A percentile compares a stretch with the other conserved stretches of the same genome.
phyloP scores from a whole-genome alignment of 139 green algal genomes.

The Picochlorum sp. region DNA sequence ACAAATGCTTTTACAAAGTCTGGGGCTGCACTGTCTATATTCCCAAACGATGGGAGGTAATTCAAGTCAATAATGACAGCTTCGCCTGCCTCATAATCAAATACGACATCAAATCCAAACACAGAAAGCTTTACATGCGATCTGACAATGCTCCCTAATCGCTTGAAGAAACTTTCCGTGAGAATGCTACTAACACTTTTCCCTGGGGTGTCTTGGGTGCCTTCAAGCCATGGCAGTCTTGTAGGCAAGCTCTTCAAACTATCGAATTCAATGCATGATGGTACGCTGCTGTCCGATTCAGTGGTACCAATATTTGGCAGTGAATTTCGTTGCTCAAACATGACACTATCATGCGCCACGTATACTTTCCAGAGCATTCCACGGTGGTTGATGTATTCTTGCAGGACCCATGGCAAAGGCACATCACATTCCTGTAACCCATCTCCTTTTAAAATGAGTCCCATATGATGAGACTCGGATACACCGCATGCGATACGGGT shows the following conservation, averaged over 20 bases:
- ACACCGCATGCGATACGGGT: slow-evolving; percentile 58
- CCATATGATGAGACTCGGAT: slow-evolving; percentile 61
- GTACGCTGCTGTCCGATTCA: slow-evolving; percentile 3
- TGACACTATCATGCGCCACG: slow-evolving; percentile 53
- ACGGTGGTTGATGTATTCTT: slow-evolving; percentile 78
- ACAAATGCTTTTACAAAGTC: slow-evolving; percentile 13
- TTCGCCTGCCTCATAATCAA: slow-evolving; percentile 26
- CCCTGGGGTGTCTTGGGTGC: not conserved
- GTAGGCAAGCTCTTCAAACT: slow-evolving; percentile 52
- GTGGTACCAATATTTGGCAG: slow-evolving; percentile 21
- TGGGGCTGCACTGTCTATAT: slow-evolving; percentile 24
- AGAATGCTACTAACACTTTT: slow-evolving; percentile 4
- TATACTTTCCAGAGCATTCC: slow-evolving; percentile 70
- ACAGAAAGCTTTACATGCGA: slow-evolving; percentile 45
- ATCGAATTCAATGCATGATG: slow-evolving; percentile 45
- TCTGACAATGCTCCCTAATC: slow-evolving; percentile 29
- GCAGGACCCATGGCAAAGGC: slow-evolving; percentile 47
- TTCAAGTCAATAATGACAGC: slow-evolving; percentile 58
- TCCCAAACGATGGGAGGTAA: slow-evolving; percentile 62
- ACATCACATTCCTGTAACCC: slow-evolving; percentile 23
- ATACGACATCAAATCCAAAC: slow-evolving; percentile 66
- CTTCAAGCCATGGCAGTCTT: slow-evolving; percentile 27
- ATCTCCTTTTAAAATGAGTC: slow-evolving; percentile 34
- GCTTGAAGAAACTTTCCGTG: slow-evolving; percentile 21
- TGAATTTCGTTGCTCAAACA: slow-evolving; percentile 35